phyloP scores from a whole-genome alignment of 768 basidiomycete species.

The Collybiopsis confluens region DNA sequence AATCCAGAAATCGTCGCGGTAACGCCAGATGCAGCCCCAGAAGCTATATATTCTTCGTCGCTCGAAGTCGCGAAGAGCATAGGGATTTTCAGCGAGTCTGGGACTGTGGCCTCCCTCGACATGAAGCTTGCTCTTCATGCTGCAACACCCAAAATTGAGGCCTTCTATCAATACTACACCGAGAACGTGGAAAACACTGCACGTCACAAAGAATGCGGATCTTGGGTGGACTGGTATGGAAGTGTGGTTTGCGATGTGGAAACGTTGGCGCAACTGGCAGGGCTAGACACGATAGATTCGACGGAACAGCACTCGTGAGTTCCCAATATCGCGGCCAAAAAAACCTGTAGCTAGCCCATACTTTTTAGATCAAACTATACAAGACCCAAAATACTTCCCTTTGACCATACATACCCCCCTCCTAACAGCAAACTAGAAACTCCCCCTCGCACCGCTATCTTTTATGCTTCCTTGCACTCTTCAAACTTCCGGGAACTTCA shows the following conservation, averaged over 20 bases:
- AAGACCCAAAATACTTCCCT: constrained; percentile 53
- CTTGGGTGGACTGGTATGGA: constrained; percentile 88
- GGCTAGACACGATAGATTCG: constrained; percentile 44
- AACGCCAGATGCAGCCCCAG: constrained; percentile 33
- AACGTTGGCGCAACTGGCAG: constrained; percentile 48
- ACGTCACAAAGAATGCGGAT: constrained; percentile 42
- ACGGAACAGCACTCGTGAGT: constrained; percentile 27
- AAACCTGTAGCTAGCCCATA: background rate
- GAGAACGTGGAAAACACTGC: constrained; percentile 22
- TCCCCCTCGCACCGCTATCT: constrained; percentile 62
- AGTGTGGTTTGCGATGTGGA: constrained; percentile 65
- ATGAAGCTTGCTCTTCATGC: constrained; percentile 76
- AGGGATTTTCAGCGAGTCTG: constrained; percentile 46
- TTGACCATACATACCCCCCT: constrained; percentile 72
- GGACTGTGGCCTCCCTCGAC: constrained; percentile 54
- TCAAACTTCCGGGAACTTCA: constrained; percentile 71
- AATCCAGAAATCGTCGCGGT: constrained; percentile 38
- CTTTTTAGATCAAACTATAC: constrained; percentile 23
- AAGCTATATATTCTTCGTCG: constrained; percentile 51
- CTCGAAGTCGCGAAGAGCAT: constrained; percentile 45
- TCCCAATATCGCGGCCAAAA: background rate
- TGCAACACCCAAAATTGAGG: constrained; percentile 76
- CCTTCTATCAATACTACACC: constrained; percentile 73
- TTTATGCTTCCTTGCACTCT: constrained; percentile 71
- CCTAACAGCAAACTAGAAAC: constrained; percentile 37